phyloP scores from a whole-genome alignment of 108 stramenopile species.

The Cylindrotheca closterium region DNA sequence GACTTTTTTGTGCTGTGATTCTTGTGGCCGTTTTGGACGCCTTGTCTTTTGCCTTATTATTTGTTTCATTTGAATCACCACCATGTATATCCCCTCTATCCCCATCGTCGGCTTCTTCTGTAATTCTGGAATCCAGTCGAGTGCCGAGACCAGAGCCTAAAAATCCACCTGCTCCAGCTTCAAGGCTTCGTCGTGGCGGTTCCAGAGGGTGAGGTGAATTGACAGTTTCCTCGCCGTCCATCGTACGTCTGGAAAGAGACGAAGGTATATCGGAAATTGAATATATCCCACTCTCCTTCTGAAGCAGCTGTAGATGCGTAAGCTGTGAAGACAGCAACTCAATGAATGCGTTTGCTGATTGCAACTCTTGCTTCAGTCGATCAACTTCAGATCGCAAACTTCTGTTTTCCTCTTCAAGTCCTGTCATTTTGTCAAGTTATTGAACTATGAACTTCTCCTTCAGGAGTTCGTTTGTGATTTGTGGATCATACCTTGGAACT shows the following conservation, averaged over 20 bases:
- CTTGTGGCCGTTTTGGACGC: too few species aligned
- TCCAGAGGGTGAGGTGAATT: too few species aligned
- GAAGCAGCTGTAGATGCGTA: too few species aligned
- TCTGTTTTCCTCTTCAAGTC: constrained; percentile 13
- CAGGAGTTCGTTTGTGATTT: too few species aligned
- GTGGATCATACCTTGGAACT: too few species aligned
- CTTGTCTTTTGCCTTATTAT: too few species aligned
- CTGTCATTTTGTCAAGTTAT: too few species aligned
- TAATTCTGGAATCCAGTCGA: not conserved
- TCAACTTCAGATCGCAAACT: constrained; percentile 6
- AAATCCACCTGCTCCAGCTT: not conserved
- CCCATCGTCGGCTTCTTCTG: not conserved
- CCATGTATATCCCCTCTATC: not conserved
- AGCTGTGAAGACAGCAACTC: constrained; percentile 8
- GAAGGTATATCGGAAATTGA: not conserved
- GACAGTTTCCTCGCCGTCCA: not conserved
- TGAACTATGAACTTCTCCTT: too few species aligned
- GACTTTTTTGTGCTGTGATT: too few species aligned
- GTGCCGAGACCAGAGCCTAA: not conserved
- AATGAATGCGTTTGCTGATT: constrained; percentile 8
- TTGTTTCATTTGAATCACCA: too few species aligned
- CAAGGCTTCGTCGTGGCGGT: not conserved
- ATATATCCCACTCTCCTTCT: not conserved
- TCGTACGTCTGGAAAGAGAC: not conserved
- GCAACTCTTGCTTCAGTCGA: constrained; percentile 11